Base-by-base conservation (phyloP, 2,329 filamentous ascomycete genomes). In the Albifimbria verrucaria region DNA sequence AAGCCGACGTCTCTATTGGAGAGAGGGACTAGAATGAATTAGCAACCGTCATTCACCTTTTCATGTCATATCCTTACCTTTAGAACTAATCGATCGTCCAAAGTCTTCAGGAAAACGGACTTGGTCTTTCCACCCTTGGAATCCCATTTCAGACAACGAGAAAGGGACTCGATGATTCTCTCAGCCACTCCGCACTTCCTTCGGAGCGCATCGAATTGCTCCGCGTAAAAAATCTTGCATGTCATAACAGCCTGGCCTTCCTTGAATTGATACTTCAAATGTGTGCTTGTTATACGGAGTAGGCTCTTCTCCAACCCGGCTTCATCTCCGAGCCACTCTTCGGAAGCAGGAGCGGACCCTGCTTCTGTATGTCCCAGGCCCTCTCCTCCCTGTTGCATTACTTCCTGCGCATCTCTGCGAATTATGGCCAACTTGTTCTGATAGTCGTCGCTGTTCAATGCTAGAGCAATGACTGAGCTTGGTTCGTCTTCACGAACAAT, bases 201-300 rank as follows among this genome's bases (percentile, higher is more conserved):
- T 52, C 94, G 86, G 39, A 99, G 80, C 3, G 94, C 94, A 71
- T 99, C 94, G 62, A 99, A 99, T 58, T 97, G 94, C 69, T 97
- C 94, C 0, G 94, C 94, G 64, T 95, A 99, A 71, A 99, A 97
- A 46, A 99, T 94, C 72, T 99, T 99, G 77, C 95, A 97, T 48
- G 93, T 88, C 82, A 97, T 96, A 63, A 89, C 90, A 3, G 95
- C 93, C n/a, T 89, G 86, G 0, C 93, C 92, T 67, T 97, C 92
- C 24, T 88, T 87, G 72, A 97, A 99, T 55, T 96, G 91, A 67
- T 97, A 99, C 66, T 95, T 95, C 60, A 97, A 85, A 69, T 99
- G 94, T 1, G 91, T 96, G 36, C 93, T 92, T 1, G 90, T 95
- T 25, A 87, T 82, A 57, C 91, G 85, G 26, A 96, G 78, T 23